Evolutionary conservation across 2,329 filamentous ascomycete genomes (phyloP).

Genomic region (Fusarium lateritium): DNA sequence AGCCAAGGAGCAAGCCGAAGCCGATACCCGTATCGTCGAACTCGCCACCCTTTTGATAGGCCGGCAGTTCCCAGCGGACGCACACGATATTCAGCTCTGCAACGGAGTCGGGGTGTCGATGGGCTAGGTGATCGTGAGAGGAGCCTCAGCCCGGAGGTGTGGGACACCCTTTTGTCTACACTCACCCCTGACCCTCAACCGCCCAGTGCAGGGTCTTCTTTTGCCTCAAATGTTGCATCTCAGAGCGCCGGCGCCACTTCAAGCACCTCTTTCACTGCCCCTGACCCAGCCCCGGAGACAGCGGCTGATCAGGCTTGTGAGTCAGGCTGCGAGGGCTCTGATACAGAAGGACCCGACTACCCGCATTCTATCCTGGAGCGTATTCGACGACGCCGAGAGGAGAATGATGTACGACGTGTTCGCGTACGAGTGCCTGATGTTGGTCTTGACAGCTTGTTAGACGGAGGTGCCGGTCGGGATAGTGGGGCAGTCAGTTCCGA

Average conservation of each 20-base stretch:
- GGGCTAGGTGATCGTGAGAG: conserved; percentile 88
- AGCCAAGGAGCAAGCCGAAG: conserved; percentile 7
- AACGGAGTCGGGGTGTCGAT: conserved; percentile 62
- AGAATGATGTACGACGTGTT: conserved; percentile 27
- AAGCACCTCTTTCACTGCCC: conserved; percentile 55
- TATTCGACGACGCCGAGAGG: conserved; percentile 36
- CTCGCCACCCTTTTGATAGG: background rate
- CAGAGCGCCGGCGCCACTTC: conserved; percentile 62
- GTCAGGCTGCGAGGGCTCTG: conserved; percentile 69
- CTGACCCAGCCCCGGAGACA: conserved; percentile 55
- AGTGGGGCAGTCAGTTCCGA: conserved; percentile 30
- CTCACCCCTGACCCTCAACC: conserved; percentile 86
- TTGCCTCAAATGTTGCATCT: conserved; percentile 72
- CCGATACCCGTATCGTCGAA: background rate
- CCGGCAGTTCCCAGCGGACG: background rate
- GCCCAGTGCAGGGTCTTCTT: conserved; percentile 86
- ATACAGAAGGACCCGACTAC: conserved; percentile 67
- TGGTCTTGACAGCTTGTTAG: conserved; percentile 32
- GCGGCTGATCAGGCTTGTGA: conserved; percentile 63
- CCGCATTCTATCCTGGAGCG: conserved; percentile 47
- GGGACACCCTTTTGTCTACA: conserved; percentile 86
- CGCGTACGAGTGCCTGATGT: conserved; percentile 39
- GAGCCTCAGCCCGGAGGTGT: conserved; percentile 83
- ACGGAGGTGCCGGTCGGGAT: conserved; percentile 17
- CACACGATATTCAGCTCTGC: conserved; percentile 14